Conservation (phyloP, 164 flowering plant species). For the Aristolochia californica region DNA sequence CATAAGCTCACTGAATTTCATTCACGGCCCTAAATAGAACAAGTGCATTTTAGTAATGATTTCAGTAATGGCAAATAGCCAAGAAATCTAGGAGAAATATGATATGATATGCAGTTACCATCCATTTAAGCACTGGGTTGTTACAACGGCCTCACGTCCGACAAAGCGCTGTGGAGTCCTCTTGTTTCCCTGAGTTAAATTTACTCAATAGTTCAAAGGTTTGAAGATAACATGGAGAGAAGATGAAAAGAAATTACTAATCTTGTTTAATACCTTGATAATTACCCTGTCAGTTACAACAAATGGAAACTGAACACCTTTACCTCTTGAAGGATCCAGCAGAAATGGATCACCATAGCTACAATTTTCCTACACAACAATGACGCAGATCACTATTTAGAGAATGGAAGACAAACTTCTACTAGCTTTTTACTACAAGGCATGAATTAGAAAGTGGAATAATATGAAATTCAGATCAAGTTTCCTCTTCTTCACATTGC, state of each 20-base stretch:
- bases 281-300: conserved; percentile 74
- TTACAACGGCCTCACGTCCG: conserved; percentile 92
- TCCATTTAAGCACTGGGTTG: conserved; percentile 96
- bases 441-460: no score
- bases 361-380: conserved; percentile 49
- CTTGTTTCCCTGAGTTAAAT: conserved; percentile 77
- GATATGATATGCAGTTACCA: conserved; percentile 43
- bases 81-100: neutral
- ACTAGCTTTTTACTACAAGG: no score
- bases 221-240: no score
- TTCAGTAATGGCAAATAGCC: no score
- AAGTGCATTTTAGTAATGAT: no score
- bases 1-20: no score
- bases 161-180: conserved; percentile 90
- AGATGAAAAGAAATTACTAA: neutral
- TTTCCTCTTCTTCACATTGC: no score
- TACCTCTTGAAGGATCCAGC: conserved; percentile 47
- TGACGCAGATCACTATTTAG: neutral
- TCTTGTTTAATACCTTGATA: conserved; percentile 46
- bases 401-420: no score
- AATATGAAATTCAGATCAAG: no score
- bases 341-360: conserved; percentile 41
- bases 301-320: conserved; percentile 91
- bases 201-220: neutral
- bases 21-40: no score